phyloP scores from a whole-genome alignment of 495 filamentous ascomycete species.

The Friedmanniomyces simplex region DNA sequence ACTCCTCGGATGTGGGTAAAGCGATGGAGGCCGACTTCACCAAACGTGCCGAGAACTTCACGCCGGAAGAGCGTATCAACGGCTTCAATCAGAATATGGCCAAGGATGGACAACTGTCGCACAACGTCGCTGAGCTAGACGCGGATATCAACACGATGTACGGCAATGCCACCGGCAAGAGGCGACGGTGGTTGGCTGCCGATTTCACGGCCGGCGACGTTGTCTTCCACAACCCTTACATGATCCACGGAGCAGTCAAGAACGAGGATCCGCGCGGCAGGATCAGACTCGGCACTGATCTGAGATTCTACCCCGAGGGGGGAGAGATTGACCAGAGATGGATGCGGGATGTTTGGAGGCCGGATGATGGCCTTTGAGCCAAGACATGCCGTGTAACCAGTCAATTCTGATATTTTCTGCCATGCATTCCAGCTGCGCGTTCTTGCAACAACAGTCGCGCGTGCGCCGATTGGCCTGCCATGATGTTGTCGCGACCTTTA shows the following conservation, averaged over 20 bases:
- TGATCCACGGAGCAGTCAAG: slow-evolving; percentile 46
- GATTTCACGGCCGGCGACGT: slow-evolving; percentile 53
- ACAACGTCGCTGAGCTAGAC: slow-evolving; percentile 15
- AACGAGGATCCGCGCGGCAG: slow-evolving; percentile 47
- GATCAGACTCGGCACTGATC: slow-evolving; percentile 47
- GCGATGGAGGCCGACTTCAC: slow-evolving; percentile 23
- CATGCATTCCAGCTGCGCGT: neutral
- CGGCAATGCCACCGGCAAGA: slow-evolving; percentile 26
- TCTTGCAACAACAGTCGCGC: neutral
- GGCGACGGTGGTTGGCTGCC: slow-evolving; percentile 44
- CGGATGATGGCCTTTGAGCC: slow-evolving; percentile 15
- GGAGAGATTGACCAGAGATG: slow-evolving; percentile 11
- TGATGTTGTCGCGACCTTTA: neutral
- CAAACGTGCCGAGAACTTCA: slow-evolving; percentile 13
- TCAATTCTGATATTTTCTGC: neutral
- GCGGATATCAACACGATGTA: neutral
- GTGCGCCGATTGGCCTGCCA: neutral
- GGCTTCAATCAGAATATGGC: slow-evolving; percentile 25
- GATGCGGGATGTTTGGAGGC: slow-evolving; percentile 17
- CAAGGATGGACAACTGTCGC: slow-evolving; percentile 17
- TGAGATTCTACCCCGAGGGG: slow-evolving; percentile 37
- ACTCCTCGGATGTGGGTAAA: slow-evolving; percentile 15
- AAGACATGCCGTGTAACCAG: neutral
- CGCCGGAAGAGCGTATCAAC: slow-evolving; percentile 17
- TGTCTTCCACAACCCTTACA: slow-evolving; percentile 48